Evolutionary conservation across 768 basidiomycete species (phyloP), one percentile per base, ranked within the genome.

Genomic region (Galerina marginata): DNA sequence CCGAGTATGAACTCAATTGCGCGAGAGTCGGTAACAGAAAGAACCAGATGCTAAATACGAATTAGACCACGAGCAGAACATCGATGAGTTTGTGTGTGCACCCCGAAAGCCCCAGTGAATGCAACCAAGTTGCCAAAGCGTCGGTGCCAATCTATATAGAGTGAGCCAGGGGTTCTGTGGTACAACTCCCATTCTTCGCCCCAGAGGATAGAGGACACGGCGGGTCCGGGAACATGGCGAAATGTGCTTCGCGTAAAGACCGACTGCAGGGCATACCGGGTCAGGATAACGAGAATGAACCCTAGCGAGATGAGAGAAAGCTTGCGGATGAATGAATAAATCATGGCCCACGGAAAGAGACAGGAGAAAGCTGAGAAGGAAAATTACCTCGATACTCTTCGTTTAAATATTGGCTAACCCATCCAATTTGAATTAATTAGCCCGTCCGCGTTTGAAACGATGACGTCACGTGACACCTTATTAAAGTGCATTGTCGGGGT

Each of bases 161-260:
- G 76, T 9, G 73, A 71, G 12, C 87, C 87, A 39, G 87, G 87
- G n/a, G 69, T 33, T n/a, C 70, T 69, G 52, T 79, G 76, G 64
- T 85, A 87, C 11, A 88, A 80, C 14, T 74, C 62, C 80, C 84
- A 84, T 65, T 87, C 86, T 63, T 87, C 81, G 1, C 87, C 87
- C 87, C 87, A 88, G 2, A 88, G 60, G 57, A 79, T 71, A 29
- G 85, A 87, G 26, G 74, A 77, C 6, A 74, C 36, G 16, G 65
- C 68, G 9, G 87, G 87, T 1, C 87, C 86, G 14, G 85, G 84
- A 37, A 88, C 71, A 61, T 81, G 77, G 58, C 75, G 65, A 52
- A 88, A 73, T 26, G 70, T 54, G 36, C 71, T 56, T 1, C 75
- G 65, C 60, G 68, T 62, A 20, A 70, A 72, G 46, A 81, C 16